Percentiles rank a stretch among this genome's conserved stretches.
These are phyloP conservation scores for Suhomyces bribrorum DNA, from an alignment of 1,139 yeast genomes.

Conservation along the genomic window DNA sequence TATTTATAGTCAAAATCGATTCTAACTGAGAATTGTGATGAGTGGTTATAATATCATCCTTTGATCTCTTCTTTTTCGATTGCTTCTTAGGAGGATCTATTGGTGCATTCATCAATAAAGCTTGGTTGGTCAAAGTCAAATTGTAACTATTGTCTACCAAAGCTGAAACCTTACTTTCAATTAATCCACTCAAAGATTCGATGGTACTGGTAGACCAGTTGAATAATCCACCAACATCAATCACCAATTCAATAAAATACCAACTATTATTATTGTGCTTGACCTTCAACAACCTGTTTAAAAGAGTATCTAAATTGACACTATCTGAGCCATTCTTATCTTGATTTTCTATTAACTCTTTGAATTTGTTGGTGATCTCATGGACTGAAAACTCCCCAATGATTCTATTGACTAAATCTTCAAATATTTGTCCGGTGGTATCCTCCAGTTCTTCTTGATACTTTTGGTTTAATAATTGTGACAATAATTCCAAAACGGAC, in stretches of 20 bases:
- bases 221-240: conserved; percentile 74
- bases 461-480: conserved; percentile 42
- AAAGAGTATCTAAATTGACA: conserved; percentile 44
- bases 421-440: conserved; percentile 63
- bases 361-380: conserved; percentile 43
- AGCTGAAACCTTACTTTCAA: conserved; percentile 51
- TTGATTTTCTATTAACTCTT: conserved; percentile 22
- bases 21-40: conserved; percentile 36
- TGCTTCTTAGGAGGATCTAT: conserved; percentile 17
- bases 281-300: conserved; percentile 29
- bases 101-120: conserved; percentile 31
- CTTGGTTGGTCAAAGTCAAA: conserved; percentile 57
- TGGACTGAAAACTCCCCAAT: conserved; percentile 57
- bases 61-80: conserved; percentile 20
- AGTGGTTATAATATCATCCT: conserved; percentile 24
- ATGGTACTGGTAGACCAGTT: conserved; percentile 58
- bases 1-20: conserved; percentile 40
- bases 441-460: conserved; percentile 29
- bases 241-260: conserved; percentile 59
- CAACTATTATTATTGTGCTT: conserved; percentile 48
- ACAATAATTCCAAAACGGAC: conserved; percentile 60
- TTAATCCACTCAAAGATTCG: conserved; percentile 41
- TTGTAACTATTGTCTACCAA: conserved; percentile 54
- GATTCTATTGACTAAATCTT: conserved; percentile 67
- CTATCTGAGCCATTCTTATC: conserved; percentile 16